These are phyloP conservation scores for Zalaria sp. DNA, from an alignment of 2,329 filamentous ascomycete genomes.

Conservation along the genomic window DNA sequence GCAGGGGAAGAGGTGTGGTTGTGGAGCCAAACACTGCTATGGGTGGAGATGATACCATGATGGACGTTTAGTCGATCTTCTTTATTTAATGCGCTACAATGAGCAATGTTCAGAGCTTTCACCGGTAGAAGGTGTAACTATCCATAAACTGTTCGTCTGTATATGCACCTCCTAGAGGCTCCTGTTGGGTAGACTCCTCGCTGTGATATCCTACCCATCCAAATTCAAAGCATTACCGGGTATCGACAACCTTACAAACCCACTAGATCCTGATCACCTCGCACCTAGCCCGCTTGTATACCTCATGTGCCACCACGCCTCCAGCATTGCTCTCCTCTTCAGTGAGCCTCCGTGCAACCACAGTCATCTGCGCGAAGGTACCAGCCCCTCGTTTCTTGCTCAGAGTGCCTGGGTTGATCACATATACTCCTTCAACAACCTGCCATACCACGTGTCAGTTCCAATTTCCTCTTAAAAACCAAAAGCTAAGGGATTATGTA, in stretches of 20 bases:
- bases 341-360: slow-evolving; percentile 50
- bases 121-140: background rate
- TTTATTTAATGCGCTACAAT: background rate
- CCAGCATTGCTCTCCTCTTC: slow-evolving; percentile 43
- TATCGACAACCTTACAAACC: too few relatives aligned
- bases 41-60: slow-evolving; percentile 82
- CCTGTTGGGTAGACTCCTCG: too few relatives aligned
- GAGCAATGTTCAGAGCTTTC: too few relatives aligned
- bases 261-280: slow-evolving; percentile 69
- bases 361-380: slow-evolving; percentile 67
- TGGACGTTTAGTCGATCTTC: slow-evolving; percentile 25
- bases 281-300: slow-evolving; percentile 73
- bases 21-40: slow-evolving; percentile 39
- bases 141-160: too few relatives aligned
- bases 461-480: too few relatives aligned
- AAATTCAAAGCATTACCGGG: too few relatives aligned
- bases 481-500: slow-evolving; percentile 1
- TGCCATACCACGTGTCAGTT: slow-evolving; percentile 20
- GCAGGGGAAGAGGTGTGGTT: slow-evolving; percentile 67
- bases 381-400: slow-evolving; percentile 76
- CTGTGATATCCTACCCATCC: too few relatives aligned
- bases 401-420: slow-evolving; percentile 79
- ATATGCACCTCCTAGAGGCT: too few relatives aligned
- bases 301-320: slow-evolving; percentile 52
- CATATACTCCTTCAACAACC: slow-evolving; percentile 81